Conservation (phyloP, 352 stramenopile genomes). For the Pythium scleroteichum region DNA sequence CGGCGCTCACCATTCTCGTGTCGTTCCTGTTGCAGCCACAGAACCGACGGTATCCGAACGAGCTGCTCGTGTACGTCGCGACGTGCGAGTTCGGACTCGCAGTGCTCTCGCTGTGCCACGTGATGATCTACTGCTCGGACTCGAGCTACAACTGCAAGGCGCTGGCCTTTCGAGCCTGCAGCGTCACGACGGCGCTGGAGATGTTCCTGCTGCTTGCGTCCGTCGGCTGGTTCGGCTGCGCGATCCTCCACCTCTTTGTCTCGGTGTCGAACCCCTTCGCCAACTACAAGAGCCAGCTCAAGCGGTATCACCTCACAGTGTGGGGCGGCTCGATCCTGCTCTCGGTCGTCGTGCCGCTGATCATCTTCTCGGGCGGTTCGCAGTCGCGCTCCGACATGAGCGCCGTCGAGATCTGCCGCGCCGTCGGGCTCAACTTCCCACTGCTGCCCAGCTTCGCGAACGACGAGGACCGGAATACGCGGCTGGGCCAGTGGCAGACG, state of each 20-base stretch:
- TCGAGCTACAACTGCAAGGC: slow-evolving; percentile 36
- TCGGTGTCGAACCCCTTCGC: slow-evolving; percentile 77
- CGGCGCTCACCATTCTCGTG: slow-evolving; percentile 48
- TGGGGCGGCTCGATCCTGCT: slow-evolving; percentile 52
- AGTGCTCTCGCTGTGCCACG: slow-evolving; percentile 42
- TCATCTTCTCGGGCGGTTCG: slow-evolving; percentile 40
- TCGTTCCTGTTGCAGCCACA: slow-evolving; percentile 48
- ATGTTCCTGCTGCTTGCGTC: slow-evolving; percentile 64
- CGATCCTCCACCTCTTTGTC: slow-evolving; percentile 73
- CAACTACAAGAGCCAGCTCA: slow-evolving; percentile 64
- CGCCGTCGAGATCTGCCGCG: slow-evolving; percentile 48
- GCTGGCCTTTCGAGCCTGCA: slow-evolving; percentile 42
- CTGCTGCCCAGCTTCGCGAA: slow-evolving; percentile 35
- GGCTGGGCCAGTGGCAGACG: slow-evolving; percentile 52
- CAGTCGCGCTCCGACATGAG: slow-evolving; percentile 48
- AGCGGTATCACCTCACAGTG: slow-evolving; percentile 54
- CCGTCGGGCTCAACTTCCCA: slow-evolving; percentile 47
- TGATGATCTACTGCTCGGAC: slow-evolving; percentile 45
- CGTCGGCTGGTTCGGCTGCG: slow-evolving; percentile 68
- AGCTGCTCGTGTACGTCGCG: slow-evolving; percentile 65
- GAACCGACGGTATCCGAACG: slow-evolving; percentile 53
- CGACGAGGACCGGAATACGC: slow-evolving; percentile 29
- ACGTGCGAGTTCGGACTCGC: slow-evolving; percentile 61
- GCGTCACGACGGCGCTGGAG: slow-evolving; percentile 39
- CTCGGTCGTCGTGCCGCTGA: slow-evolving; percentile 39